A percentile compares a stretch with the other conserved stretches of the same genome.
These are phyloP conservation scores for Rhododendron simsii DNA, from an alignment of 148 eudicot genomes.

Conservation along the genomic window DNA sequence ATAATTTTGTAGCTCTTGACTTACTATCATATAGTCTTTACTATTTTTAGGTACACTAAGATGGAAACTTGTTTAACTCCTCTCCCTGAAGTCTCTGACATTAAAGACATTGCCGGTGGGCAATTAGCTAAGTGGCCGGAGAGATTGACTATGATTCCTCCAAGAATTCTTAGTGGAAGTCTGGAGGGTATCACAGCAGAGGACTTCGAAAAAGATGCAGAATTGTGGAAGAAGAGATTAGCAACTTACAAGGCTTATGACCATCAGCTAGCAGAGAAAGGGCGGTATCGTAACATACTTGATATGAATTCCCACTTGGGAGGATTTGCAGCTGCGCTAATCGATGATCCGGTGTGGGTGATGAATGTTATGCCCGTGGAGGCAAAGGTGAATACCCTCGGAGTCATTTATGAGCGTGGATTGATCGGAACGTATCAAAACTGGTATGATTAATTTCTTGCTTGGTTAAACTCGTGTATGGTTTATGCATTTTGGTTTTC, in stretches of 20 bases:
- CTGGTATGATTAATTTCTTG: constrained; percentile 45
- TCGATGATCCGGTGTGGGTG: constrained; percentile 85
- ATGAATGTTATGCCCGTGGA: constrained; percentile 72
- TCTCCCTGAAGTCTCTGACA: constrained; percentile 12
- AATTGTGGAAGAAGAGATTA: constrained; percentile 56
- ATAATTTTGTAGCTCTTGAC: not conserved
- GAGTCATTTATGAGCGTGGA: constrained; percentile 72
- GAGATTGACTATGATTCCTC: constrained; percentile 63
- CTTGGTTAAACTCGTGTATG: not conserved
- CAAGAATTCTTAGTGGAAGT: constrained; percentile 52
- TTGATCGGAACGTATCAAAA: constrained; percentile 83
- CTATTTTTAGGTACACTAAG: constrained; percentile 4
- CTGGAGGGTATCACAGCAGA: constrained; percentile 52
- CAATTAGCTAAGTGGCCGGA: constrained; percentile 59
- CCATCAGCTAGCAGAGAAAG: constrained; percentile 51
- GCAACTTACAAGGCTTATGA: constrained; percentile 46
- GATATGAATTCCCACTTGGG: constrained; percentile 93
- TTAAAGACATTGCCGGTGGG: constrained; percentile 71
- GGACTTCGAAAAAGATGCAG: constrained; percentile 38
- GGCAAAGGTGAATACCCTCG: constrained; percentile 63
- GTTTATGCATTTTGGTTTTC: not conserved
- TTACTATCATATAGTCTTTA: not conserved
- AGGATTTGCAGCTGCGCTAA: constrained; percentile 84
- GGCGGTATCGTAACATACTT: constrained; percentile 74
- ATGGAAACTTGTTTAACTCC: constrained; percentile 10